Percentiles rank a stretch among this genome's conserved stretches.
phyloP scores from a whole-genome alignment of 2,329 filamentous ascomycete species.

The Cercospora sp. region DNA sequence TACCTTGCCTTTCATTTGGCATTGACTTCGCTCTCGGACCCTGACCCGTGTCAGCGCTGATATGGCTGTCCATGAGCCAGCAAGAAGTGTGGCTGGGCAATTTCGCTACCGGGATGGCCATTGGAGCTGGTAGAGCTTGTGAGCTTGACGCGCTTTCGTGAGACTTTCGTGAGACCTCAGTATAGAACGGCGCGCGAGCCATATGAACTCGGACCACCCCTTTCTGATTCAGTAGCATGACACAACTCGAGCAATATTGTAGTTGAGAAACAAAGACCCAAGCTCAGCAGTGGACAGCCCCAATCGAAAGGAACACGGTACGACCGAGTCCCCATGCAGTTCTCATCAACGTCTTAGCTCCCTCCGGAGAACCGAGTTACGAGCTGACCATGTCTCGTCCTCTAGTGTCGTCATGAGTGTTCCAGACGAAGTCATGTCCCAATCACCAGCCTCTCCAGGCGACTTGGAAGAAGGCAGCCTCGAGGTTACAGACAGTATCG shows the following conservation, averaged over 20 bases:
- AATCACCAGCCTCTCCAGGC: background rate
- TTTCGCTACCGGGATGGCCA: constrained; percentile 7
- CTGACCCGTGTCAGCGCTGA: background rate
- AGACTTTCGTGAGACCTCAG: background rate
- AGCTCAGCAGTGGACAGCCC: background rate
- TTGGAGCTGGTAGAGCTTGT: constrained; percentile 2
- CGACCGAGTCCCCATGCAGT: background rate
- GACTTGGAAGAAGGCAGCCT: background rate
- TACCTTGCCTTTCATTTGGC: constrained; percentile 7
- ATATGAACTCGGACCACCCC: background rate
- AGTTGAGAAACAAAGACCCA: background rate
- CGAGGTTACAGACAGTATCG: background rate
- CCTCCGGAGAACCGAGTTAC: background rate
- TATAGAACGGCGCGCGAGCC: background rate
- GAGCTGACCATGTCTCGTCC: background rate
- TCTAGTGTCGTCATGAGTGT: background rate
- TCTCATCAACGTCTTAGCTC: background rate
- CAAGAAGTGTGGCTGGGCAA: constrained; percentile 1
- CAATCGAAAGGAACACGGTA: background rate
- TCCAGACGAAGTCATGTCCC: background rate
- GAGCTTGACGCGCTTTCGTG: constrained; percentile 11
- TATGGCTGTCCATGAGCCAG: background rate
- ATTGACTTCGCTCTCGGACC: background rate
- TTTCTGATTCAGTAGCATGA: background rate
- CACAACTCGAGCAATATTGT: background rate